Evolutionary conservation across 2,329 filamentous ascomycete species (phyloP).

Genomic region (Parastagonospora avenae): DNA sequence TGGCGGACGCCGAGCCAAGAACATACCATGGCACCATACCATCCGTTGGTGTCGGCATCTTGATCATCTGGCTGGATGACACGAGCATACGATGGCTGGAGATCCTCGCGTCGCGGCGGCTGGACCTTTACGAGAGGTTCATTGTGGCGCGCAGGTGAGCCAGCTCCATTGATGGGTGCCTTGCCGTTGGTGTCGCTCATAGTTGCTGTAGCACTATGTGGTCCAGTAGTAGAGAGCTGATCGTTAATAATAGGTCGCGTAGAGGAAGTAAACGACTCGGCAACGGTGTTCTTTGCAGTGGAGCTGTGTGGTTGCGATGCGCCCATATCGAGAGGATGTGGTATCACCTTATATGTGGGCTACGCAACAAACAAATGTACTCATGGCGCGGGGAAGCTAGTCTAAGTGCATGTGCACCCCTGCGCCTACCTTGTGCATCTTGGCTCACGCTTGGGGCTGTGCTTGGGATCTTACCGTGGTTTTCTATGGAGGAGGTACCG

Average conservation of each 20-base stretch:
- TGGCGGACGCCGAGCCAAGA: not conserved
- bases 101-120: conserved; percentile 79
- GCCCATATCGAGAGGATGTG: conserved; percentile 12
- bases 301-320: conserved; percentile 13
- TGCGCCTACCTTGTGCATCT: conserved; percentile 6
- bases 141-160: conserved; percentile 10
- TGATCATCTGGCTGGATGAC: conserved; percentile 65
- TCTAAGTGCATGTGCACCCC: conserved; percentile 5
- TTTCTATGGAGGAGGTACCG: not conserved
- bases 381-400: conserved; percentile 28
- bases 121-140: conserved; percentile 65
- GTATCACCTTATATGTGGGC: conserved; percentile 25
- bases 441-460: conserved; percentile 22
- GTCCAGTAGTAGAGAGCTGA: conserved; percentile 11
- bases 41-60: conserved; percentile 75
- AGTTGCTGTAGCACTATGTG: conserved; percentile 9
- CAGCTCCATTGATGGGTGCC: conserved; percentile 31
- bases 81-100: conserved; percentile 81
- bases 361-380: conserved; percentile 6
- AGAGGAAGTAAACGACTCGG: conserved; percentile 33
- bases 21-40: conserved; percentile 78
- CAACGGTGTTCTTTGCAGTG: conserved; percentile 6
- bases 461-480: conserved; percentile 11
- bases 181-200: conserved; percentile 48
- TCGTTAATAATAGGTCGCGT: conserved; percentile 28